These are phyloP conservation scores for Ogataea sp. DNA, from an alignment of 805 yeast genomes.

Conservation along the genomic window DNA sequence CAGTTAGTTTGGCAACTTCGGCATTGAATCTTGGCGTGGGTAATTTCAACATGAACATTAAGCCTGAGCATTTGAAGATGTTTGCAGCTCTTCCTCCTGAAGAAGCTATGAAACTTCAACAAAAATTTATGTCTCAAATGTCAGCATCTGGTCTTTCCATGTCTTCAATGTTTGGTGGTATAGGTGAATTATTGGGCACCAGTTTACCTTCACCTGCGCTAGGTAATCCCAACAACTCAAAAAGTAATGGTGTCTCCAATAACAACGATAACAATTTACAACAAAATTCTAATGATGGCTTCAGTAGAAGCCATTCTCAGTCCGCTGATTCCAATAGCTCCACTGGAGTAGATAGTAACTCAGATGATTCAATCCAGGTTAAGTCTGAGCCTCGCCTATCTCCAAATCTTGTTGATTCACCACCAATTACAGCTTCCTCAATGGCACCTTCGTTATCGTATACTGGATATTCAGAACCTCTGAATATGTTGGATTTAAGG, in stretches of 20 bases:
- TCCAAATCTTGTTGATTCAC: conserved; percentile 22
- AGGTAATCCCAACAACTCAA: conserved; percentile 11
- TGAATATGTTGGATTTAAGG: conserved; percentile 70
- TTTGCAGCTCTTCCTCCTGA: conserved; percentile 3
- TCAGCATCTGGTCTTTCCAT: neutral
- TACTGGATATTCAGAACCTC: conserved; percentile 7
- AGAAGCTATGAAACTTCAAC: conserved; percentile 6
- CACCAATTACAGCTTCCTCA: conserved; percentile 16
- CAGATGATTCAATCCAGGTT: neutral
- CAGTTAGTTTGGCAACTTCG: neutral
- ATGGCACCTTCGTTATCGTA: conserved; percentile 5
- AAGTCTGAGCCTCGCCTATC: conserved; percentile 17
- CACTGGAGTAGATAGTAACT: no score
- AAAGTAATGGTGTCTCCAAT: conserved; percentile 1
- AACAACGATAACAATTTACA: no score
- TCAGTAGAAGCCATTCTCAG: no score
- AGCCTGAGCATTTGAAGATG: neutral
- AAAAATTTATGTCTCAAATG: conserved; percentile 1
- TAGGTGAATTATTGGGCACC: conserved; percentile 1
- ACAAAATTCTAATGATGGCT: no score
- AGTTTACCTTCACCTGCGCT: no score
- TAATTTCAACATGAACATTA: neutral
- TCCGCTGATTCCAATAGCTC: no score
- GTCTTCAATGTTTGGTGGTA: neutral
- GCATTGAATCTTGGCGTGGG: neutral